A percentile compares a stretch with the other conserved stretches of the same genome.
Conservation (phyloP, 2,329 filamentous ascomycete species). For the Monilinia fructicola region DNA sequence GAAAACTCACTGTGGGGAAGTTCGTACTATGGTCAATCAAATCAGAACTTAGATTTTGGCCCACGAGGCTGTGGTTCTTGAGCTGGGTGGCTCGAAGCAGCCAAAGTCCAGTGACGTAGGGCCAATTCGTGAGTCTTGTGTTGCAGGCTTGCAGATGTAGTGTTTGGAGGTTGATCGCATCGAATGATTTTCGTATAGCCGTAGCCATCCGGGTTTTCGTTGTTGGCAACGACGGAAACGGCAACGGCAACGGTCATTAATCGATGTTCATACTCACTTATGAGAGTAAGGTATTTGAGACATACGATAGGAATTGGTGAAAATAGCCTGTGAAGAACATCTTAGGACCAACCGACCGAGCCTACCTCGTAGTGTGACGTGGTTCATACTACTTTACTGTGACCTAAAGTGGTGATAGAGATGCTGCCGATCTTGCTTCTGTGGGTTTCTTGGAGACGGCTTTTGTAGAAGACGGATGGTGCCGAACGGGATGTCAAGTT, state of each 20-base stretch:
- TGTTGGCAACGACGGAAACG: background rate
- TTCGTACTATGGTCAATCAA: constrained; percentile 8
- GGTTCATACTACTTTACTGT: constrained; percentile 10
- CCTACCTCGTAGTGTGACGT: constrained; percentile 11
- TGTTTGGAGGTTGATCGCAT: constrained; percentile 1
- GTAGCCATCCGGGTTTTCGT: background rate
- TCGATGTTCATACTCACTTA: background rate
- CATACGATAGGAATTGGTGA: background rate
- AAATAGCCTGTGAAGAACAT: background rate
- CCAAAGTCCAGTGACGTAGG: constrained; percentile 1
- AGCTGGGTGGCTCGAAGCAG: background rate
- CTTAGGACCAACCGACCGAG: background rate
- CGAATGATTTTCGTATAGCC: background rate
- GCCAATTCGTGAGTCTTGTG: background rate
- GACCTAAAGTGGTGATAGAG: constrained; percentile 18
- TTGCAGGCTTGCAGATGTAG: background rate
- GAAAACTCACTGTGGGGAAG: constrained; percentile 14
- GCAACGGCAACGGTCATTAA: constrained; percentile 4
- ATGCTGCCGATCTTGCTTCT: constrained; percentile 19
- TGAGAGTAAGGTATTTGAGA: background rate
- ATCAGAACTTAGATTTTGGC: background rate
- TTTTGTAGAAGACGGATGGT: constrained; percentile 18
- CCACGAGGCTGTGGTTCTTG: constrained; percentile 18
- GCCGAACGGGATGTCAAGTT: constrained; percentile 19
- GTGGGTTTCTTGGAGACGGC: constrained; percentile 16